Evolutionary conservation across 169 alveolate genomes (phyloP).

Genomic region (Eimeria acervulina): DNA sequence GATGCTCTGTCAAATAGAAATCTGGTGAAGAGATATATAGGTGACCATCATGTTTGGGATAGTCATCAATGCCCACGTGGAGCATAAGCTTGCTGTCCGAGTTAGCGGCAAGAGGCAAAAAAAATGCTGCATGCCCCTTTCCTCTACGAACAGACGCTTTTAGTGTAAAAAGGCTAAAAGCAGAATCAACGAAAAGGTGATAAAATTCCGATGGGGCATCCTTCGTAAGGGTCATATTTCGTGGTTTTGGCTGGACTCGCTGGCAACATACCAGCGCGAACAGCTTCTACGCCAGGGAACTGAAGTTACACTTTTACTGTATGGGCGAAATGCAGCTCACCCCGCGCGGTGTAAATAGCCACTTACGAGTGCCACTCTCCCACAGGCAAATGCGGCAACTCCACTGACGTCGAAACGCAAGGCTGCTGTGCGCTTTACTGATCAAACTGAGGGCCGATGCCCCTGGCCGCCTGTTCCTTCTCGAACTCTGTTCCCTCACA

Average conservation of each 20-base stretch:
- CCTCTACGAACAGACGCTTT: neutral
- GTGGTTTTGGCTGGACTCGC: neutral
- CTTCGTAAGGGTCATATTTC: neutral
- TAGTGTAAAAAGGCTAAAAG: neutral
- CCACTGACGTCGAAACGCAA: neutral
- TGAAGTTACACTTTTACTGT: neutral
- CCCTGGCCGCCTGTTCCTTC: conserved; percentile 33
- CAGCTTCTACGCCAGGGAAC: neutral
- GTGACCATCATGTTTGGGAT: neutral
- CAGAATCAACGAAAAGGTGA: neutral
- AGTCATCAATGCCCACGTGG: neutral
- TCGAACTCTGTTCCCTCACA: conserved; percentile 73
- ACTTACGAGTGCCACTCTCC: neutral
- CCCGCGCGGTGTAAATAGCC: conserved; percentile 1
- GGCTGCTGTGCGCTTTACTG: neutral
- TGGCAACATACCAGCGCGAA: conserved; percentile 31
- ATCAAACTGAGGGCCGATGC: conserved; percentile 64
- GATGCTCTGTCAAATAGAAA: neutral
- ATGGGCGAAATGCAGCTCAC: neutral
- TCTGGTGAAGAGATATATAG: neutral
- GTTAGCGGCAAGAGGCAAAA: neutral
- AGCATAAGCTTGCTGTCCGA: neutral
- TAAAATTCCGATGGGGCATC: neutral
- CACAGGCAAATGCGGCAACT: neutral
- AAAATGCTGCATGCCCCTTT: too few species aligned